Conservation (phyloP, 2,329 filamentous ascomycete genomes). For the Calonectria fujianensis region DNA sequence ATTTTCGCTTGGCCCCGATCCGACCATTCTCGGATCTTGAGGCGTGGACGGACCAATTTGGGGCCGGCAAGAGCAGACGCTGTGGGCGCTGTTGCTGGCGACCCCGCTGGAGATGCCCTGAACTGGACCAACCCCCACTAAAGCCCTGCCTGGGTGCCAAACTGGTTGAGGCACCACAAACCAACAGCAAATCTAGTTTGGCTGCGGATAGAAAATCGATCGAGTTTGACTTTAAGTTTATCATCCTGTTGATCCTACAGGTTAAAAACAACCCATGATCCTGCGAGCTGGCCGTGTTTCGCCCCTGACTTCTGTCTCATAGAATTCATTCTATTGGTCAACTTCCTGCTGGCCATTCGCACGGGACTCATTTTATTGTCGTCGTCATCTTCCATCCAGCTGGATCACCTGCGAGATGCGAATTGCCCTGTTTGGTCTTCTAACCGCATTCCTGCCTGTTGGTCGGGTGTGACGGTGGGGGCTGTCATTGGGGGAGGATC, state of each 20-base stretch:
- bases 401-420: not conserved
- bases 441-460: not conserved
- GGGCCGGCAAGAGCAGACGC: not conserved
- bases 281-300: not conserved
- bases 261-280: not conserved
- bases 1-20: not conserved
- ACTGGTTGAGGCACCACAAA: not conserved
- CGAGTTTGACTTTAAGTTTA: not conserved
- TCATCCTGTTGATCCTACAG: not conserved
- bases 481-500: constrained; percentile 39
- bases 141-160: not conserved
- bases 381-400: not conserved
- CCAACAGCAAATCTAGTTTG: not conserved
- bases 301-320: not conserved
- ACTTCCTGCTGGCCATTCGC: not conserved
- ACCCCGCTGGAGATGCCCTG: not conserved
- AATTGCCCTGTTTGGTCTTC: not conserved
- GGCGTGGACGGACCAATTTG: not conserved
- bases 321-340: not conserved
- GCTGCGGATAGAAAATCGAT: not conserved
- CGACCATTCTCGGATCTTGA: constrained; percentile 1
- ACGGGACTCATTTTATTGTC: not conserved
- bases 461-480: not conserved
- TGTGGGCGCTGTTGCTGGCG: not conserved
- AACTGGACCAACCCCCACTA: not conserved